Conservation (phyloP, 495 filamentous ascomycete genomes). For the Pseudotulostoma volvatum region DNA sequence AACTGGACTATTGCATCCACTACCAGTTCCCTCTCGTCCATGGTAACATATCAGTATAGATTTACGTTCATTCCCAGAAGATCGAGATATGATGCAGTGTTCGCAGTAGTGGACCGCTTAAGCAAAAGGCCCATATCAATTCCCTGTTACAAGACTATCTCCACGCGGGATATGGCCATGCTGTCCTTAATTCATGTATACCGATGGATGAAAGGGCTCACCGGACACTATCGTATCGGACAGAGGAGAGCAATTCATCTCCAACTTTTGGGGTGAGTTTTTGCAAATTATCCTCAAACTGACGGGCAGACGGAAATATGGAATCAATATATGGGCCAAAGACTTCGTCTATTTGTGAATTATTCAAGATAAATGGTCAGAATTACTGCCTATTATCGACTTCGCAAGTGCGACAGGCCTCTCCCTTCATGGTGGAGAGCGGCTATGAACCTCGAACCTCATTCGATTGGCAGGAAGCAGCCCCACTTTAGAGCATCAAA, state of each 20-base stretch:
- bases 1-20: constrained; percentile 8
- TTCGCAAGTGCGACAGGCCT: not conserved
- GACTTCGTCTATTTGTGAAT: constrained; percentile 3
- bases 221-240: constrained; percentile 7
- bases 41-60: constrained; percentile 12
- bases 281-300: constrained; percentile 9
- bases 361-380: constrained; percentile 6
- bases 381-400: constrained; percentile 2
- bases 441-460: constrained; percentile 1
- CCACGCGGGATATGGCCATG: not conserved
- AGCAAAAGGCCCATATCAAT: constrained; percentile 4
- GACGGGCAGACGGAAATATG: constrained; percentile 6
- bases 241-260: constrained; percentile 8
- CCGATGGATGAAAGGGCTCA: not conserved
- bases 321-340: constrained; percentile 3
- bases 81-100: constrained; percentile 1
- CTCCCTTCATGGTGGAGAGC: not conserved
- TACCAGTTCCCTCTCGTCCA: constrained; percentile 6
- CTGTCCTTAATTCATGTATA: not conserved
- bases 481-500: not conserved
- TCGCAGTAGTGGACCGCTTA: constrained; percentile 7
- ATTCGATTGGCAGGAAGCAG: not conserved
- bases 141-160: constrained; percentile 5
- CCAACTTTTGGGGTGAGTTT: constrained; percentile 7
- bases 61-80: constrained; percentile 4